A percentile compares a stretch with the other conserved stretches of the same genome.
Evolutionary conservation across 257 asterid species (phyloP).

Genomic region (Solanum ossicruentum): DNA sequence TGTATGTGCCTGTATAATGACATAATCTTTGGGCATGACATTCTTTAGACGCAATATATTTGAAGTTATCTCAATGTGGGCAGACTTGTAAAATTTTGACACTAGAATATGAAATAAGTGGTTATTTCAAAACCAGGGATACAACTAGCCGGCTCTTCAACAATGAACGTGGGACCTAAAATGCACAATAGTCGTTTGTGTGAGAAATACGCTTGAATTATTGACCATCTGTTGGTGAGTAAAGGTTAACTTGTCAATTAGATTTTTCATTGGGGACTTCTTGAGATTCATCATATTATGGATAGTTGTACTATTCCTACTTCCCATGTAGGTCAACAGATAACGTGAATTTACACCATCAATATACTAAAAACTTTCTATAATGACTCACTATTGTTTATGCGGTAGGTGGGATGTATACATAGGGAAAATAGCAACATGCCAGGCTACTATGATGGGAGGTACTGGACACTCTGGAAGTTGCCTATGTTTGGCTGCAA

Average conservation of each 20-base stretch:
- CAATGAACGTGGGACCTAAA: neutral
- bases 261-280: neutral
- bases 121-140: neutral
- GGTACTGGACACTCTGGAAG: conserved; percentile 51
- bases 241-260: neutral
- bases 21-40: no score
- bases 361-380: neutral
- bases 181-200: neutral
- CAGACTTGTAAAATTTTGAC: no score
- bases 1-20: neutral
- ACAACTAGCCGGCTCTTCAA: neutral
- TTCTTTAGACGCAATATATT: no score
- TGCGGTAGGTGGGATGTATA: conserved; percentile 25
- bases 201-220: neutral
- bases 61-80: no score
- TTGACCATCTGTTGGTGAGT: neutral
- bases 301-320: neutral
- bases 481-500: conserved; percentile 54
- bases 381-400: neutral
- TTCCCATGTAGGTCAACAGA: neutral
- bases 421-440: conserved; percentile 32
- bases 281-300: neutral
- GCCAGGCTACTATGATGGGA: conserved; percentile 48
- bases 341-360: neutral
- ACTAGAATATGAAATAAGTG: no score